Conservation (phyloP, 208 protist species). For the Plasmodiophora brassicae region DNA sequence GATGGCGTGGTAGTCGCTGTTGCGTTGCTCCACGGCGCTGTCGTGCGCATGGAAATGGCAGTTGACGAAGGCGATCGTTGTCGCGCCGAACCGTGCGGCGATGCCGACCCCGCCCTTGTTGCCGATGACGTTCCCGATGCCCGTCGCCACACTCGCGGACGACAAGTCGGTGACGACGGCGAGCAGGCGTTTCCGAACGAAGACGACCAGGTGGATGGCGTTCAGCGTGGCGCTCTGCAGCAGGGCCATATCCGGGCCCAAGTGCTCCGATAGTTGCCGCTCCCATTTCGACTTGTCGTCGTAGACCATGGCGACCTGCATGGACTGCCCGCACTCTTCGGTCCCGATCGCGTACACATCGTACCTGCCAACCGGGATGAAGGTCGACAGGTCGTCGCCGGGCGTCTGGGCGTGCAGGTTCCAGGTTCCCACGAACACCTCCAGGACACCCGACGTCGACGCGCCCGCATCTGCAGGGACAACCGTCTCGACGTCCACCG, state of each 20-base stretch:
- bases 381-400: background rate
- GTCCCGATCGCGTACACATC: slow-evolving; percentile 50
- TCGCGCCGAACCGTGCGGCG: slow-evolving; percentile 13
- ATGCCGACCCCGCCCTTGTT: slow-evolving; percentile 53
- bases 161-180: background rate
- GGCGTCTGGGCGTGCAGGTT: slow-evolving; percentile 43
- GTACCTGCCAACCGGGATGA: slow-evolving; percentile 33
- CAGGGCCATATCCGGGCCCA: slow-evolving; percentile 31
- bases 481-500: too few relatives aligned
- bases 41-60: slow-evolving; percentile 47
- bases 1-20: slow-evolving; percentile 49
- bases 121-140: slow-evolving; percentile 44
- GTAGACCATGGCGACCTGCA: slow-evolving; percentile 41
- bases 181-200: background rate
- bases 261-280: background rate
- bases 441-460: background rate
- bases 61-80: slow-evolving; percentile 39
- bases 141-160: slow-evolving; percentile 40
- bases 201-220: slow-evolving; percentile 47
- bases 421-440: slow-evolving; percentile 38
- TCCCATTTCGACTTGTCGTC: slow-evolving; percentile 46
- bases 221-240: slow-evolving; percentile 30
- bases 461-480: too few relatives aligned
- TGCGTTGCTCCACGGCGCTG: slow-evolving; percentile 40
- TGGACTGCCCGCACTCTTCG: slow-evolving; percentile 48